Evolutionary conservation across 2,329 filamentous ascomycete species (phyloP).

Genomic region (Teratosphaeria zuluensis): DNA sequence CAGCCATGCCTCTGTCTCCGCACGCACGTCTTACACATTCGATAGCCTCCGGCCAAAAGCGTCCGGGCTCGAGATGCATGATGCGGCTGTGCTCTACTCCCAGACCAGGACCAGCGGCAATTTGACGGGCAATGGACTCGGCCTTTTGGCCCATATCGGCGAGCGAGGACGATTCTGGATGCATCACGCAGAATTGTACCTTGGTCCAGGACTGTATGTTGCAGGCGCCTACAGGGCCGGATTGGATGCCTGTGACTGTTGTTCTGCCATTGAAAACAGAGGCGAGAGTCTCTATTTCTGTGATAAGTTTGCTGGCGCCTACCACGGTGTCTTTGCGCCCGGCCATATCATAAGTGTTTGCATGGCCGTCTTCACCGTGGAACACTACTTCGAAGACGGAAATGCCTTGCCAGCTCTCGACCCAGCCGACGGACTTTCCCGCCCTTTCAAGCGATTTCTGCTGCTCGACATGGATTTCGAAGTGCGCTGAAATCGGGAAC

Average conservation of each 20-base stretch:
- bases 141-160: slow-evolving; percentile 18
- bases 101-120: not conserved
- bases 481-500: slow-evolving; percentile 14
- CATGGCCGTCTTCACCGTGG: slow-evolving; percentile 17
- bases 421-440: slow-evolving; percentile 9
- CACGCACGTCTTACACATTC: slow-evolving; percentile 18
- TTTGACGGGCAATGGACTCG: not conserved
- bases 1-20: slow-evolving; percentile 14
- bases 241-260: slow-evolving; percentile 20
- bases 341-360: slow-evolving; percentile 22
- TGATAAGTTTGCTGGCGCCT: slow-evolving; percentile 15
- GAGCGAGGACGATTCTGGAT: slow-evolving; percentile 13
- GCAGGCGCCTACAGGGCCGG: slow-evolving; percentile 14
- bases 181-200: slow-evolving; percentile 19
- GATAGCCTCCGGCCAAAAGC: slow-evolving; percentile 5
- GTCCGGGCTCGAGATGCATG: slow-evolving; percentile 5
- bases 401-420: slow-evolving; percentile 14
- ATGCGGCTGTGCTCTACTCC: not conserved
- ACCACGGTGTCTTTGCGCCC: slow-evolving; percentile 18
- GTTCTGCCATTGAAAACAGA: slow-evolving; percentile 11
- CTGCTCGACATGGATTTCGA: slow-evolving; percentile 17
- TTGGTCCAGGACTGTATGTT: slow-evolving; percentile 23
- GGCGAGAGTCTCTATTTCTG: slow-evolving; percentile 13
- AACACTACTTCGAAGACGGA: slow-evolving; percentile 6
- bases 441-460: slow-evolving; percentile 7